These are phyloP conservation scores for Kwoniella pini DNA, from an alignment of 768 basidiomycete genomes.

Conservation along the genomic window DNA sequence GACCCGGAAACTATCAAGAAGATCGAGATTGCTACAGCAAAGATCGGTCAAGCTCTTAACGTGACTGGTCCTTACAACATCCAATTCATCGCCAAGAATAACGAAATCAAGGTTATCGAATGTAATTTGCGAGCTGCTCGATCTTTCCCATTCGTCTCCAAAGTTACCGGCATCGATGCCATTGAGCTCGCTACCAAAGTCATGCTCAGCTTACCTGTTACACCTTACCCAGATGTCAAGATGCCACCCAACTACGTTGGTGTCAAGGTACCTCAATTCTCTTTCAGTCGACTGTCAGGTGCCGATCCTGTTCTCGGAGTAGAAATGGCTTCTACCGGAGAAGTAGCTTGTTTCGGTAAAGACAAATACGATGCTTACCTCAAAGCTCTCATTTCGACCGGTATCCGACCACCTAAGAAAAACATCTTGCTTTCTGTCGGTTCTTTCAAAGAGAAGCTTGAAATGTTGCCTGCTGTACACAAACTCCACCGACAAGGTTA, in stretches of 20 bases:
- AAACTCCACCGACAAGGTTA: conserved; percentile 91
- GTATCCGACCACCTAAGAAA: conserved; percentile 92
- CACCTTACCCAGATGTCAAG: conserved; percentile 83
- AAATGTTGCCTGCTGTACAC: conserved; percentile 91
- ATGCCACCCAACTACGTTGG: conserved; percentile 93
- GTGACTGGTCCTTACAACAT: conserved; percentile 99
- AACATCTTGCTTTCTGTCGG: conserved; percentile 97
- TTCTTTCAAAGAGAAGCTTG: conserved; percentile 94
- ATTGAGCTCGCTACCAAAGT: conserved; percentile 99
- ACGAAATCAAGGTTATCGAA: conserved; percentile 99
- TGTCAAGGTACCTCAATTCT: conserved; percentile 99
- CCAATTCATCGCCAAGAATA: conserved; percentile 99
- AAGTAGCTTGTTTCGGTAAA: conserved; percentile 96
- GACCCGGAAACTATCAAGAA: conserved; percentile 94
- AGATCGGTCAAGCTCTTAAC: conserved; percentile 96
- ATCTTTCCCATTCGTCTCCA: conserved; percentile 98
- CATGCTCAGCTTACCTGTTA: conserved; percentile 87
- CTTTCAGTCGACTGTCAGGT: conserved; percentile 91
- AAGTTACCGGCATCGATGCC: conserved; percentile 95
- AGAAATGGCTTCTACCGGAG: conserved; percentile 99
- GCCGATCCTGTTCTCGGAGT: conserved; percentile 97
- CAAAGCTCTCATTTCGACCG: conserved; percentile 94
- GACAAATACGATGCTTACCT: conserved; percentile 99
- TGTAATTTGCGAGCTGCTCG: conserved; percentile 97
- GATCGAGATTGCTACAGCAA: conserved; percentile 94